Conservation (phyloP, 2,329 filamentous ascomycete genomes). For the Sclerotinia trifoliorum region DNA sequence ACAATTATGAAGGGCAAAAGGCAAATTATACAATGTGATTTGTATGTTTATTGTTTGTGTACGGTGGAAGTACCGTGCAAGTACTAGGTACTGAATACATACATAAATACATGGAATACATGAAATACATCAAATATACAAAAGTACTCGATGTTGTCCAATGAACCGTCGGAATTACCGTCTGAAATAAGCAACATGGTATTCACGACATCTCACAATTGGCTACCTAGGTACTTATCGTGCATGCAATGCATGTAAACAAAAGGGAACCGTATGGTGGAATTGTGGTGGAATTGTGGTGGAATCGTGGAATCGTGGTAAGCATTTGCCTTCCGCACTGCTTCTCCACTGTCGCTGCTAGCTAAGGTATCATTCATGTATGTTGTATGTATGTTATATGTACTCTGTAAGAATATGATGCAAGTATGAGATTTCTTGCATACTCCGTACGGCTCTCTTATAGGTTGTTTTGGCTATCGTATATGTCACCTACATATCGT, state of each 20-base stretch:
- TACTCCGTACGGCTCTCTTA: neutral
- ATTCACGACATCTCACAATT: neutral
- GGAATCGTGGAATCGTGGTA: too few species aligned
- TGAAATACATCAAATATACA: neutral
- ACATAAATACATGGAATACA: too few species aligned
- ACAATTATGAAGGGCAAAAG: neutral
- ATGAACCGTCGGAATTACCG: neutral
- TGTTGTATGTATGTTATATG: neutral
- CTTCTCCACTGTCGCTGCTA: neutral
- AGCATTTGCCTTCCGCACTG: neutral
- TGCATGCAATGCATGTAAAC: neutral
- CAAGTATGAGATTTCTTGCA: conserved; percentile 4
- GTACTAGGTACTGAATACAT: too few species aligned
- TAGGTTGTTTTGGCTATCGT: neutral
- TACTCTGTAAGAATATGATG: conserved; percentile 6
- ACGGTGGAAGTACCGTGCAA: too few species aligned
- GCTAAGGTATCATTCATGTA: conserved; percentile 1
- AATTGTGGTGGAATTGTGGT: too few species aligned
- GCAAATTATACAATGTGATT: neutral
- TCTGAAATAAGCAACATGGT: neutral
- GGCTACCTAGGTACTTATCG: neutral
- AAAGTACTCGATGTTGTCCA: neutral
- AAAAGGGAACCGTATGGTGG: neutral
- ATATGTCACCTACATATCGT: conserved; percentile 1
- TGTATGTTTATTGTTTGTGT: neutral